Conservation (phyloP, 2,329 filamentous ascomycete genomes). For the Blastomyces parvus region DNA sequence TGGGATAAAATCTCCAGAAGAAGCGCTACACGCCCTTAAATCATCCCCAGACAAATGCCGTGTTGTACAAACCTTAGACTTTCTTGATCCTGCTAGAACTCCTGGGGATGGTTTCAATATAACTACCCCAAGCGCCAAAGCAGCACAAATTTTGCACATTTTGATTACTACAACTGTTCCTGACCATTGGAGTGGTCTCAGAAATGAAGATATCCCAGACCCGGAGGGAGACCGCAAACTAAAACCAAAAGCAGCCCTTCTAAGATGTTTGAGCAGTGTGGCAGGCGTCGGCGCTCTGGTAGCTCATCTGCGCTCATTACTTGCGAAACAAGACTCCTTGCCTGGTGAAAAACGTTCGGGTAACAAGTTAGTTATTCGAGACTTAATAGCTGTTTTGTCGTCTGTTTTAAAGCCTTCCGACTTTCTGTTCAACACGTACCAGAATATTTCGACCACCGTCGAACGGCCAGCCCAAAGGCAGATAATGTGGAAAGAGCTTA, state of each 20-base stretch:
- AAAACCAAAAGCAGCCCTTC: constrained; percentile 40
- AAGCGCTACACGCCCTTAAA: constrained; percentile 32
- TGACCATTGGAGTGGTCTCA: constrained; percentile 67
- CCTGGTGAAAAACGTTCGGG: constrained; percentile 28
- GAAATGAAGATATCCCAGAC: constrained; percentile 32
- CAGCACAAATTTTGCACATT: constrained; percentile 64
- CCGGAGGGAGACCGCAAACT: constrained; percentile 12
- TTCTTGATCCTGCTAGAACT: constrained; percentile 28
- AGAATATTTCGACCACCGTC: constrained; percentile 35
- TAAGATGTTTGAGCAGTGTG: constrained; percentile 60
- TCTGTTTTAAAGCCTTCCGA: constrained; percentile 36
- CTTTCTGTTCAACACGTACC: constrained; percentile 37
- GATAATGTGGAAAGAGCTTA: constrained; percentile 54
- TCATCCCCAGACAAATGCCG: constrained; percentile 31
- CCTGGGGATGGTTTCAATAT: constrained; percentile 44
- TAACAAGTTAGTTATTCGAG: constrained; percentile 26
- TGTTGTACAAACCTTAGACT: constrained; percentile 25
- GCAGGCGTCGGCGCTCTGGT: constrained; percentile 69
- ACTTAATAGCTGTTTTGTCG: constrained; percentile 30
- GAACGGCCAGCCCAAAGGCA: constrained; percentile 38
- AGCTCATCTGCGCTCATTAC: constrained; percentile 55
- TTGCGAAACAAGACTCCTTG: constrained; percentile 26
- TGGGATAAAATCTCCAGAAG: constrained; percentile 16
- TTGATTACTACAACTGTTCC: constrained; percentile 66
- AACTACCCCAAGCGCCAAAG: constrained; percentile 53